phyloP scores from a whole-genome alignment of 192 early-diverging fungal species.

The Powellomyces hirtus region DNA sequence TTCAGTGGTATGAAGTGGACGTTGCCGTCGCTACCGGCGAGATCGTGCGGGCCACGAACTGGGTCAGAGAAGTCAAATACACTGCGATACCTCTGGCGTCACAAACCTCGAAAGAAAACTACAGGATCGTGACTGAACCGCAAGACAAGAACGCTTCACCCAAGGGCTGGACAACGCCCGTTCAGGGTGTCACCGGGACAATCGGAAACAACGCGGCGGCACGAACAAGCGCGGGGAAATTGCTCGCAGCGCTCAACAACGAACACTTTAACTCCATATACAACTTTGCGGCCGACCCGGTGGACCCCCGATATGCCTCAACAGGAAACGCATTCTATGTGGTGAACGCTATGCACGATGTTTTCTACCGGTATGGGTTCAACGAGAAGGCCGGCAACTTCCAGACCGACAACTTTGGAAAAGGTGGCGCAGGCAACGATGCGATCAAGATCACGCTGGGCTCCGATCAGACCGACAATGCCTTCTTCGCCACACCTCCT shows the following conservation, averaged over 20 bases:
- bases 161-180: constrained; percentile 38
- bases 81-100: constrained; percentile 6
- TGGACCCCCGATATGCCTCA: constrained; percentile 6
- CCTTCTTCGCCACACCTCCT: constrained; percentile 60
- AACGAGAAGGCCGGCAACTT: constrained; percentile 72
- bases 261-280: constrained; percentile 43
- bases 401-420: constrained; percentile 27
- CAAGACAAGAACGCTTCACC: constrained; percentile 36
- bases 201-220: constrained; percentile 27
- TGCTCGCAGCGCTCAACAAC: constrained; percentile 27
- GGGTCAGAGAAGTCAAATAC: constrained; percentile 21
- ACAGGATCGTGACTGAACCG: constrained; percentile 28
- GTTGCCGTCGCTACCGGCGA: constrained; percentile 24
- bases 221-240: neutral
- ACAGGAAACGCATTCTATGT: constrained; percentile 27
- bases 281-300: constrained; percentile 12
- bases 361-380: constrained; percentile 63
- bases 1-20: constrained; percentile 30
- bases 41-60: constrained; percentile 21
- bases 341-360: constrained; percentile 50
- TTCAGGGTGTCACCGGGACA: constrained; percentile 36
- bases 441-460: no score
- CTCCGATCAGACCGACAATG: no score
- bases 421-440: neutral
- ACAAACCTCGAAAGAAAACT: constrained; percentile 6